Evolutionary conservation across 371 early-diverging fungal genomes (phyloP).

Genomic region (Rhizopus delemar): DNA sequence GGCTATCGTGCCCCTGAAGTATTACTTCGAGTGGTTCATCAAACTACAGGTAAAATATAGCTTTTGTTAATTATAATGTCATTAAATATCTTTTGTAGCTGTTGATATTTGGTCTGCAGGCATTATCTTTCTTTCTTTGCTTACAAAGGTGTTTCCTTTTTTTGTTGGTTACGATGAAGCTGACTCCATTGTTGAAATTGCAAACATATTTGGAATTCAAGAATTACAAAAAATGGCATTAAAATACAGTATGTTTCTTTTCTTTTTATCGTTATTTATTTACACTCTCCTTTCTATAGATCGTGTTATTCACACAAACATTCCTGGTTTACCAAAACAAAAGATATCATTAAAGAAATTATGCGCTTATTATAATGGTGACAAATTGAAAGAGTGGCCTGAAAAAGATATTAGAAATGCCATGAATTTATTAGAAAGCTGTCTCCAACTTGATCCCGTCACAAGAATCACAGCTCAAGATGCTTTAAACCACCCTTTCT

Average conservation of each 20-base stretch:
- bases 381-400: conserved; percentile 15
- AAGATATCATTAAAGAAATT: conserved; percentile 42
- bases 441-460: conserved; percentile 44
- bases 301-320: conserved; percentile 63
- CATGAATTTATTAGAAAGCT: conserved; percentile 48
- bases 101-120: conserved; percentile 98
- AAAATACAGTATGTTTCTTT: conserved; percentile 48
- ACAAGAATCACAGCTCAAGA: conserved; percentile 60
- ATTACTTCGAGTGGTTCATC: conserved; percentile 80
- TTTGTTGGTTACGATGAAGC: conserved; percentile 88
- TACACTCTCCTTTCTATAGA: conserved; percentile 31
- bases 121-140: conserved; percentile 83
- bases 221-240: conserved; percentile 78
- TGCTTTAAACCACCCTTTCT: conserved; percentile 64
- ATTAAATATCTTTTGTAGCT: conserved; percentile 28
- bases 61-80: background rate
- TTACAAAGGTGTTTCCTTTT: conserved; percentile 91
- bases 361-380: conserved; percentile 34
- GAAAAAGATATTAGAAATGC: conserved; percentile 33
- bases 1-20: conserved; percentile 99
- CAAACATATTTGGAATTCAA: conserved; percentile 80
- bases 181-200: conserved; percentile 91
- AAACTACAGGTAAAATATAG: conserved; percentile 74
- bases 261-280: background rate
- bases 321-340: conserved; percentile 50